These are phyloP conservation scores for Phyllosticta ampelicida DNA, from an alignment of 2,329 filamentous ascomycete genomes.

Conservation along the genomic window DNA sequence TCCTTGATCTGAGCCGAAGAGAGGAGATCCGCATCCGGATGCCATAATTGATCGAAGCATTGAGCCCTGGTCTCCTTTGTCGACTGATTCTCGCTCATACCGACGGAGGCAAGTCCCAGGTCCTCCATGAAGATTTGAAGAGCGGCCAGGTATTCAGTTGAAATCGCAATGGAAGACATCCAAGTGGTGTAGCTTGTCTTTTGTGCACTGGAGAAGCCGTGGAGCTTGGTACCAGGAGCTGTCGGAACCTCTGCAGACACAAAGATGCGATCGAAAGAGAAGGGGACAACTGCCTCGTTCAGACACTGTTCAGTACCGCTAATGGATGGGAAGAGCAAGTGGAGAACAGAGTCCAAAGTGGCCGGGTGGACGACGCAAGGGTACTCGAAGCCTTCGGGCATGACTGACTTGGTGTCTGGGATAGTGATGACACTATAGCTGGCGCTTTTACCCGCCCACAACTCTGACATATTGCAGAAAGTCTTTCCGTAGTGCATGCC, in stretches of 20 bases:
- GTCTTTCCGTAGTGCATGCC: constrained; percentile 17
- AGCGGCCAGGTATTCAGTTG: not conserved
- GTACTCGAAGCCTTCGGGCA: constrained; percentile 2
- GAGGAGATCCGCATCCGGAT: not conserved
- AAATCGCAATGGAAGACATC: constrained; percentile 1
- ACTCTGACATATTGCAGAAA: constrained; percentile 10
- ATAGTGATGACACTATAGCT: not conserved
- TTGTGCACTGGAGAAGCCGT: not conserved
- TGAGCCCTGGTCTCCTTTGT: not conserved
- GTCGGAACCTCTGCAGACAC: not conserved
- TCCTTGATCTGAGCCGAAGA: not conserved
- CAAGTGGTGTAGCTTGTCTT: constrained; percentile 3
- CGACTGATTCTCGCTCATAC: not conserved
- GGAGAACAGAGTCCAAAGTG: constrained; percentile 21
- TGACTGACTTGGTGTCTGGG: not conserved
- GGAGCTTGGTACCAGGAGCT: not conserved
- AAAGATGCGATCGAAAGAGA: not conserved
- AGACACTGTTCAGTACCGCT: not conserved
- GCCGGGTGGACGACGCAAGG: constrained; percentile 1
- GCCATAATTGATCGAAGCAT: constrained; percentile 1
- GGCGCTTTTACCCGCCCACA: constrained; percentile 8
- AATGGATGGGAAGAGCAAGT: constrained; percentile 14
- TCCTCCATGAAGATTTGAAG: constrained; percentile 1
- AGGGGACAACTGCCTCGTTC: constrained; percentile 3
- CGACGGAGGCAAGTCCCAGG: not conserved